phyloP scores from a whole-genome alignment of 2,329 filamentous ascomycete genomes.

The Calonectria fujianensis region DNA sequence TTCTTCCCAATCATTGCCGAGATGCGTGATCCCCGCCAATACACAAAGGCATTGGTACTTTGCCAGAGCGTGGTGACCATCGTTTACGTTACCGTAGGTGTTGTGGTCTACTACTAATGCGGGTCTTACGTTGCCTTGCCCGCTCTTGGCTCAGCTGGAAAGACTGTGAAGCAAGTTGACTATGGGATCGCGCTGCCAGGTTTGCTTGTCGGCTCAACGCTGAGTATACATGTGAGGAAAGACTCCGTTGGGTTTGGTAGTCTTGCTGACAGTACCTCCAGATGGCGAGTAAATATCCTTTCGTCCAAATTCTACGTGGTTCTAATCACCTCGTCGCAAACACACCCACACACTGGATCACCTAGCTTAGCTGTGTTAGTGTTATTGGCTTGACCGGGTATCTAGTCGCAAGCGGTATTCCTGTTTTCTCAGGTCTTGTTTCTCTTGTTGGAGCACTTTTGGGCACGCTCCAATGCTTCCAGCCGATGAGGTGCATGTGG shows the following conservation, averaged over 20 bases:
- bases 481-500: neutral
- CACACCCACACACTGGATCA: neutral
- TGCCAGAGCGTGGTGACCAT: neutral
- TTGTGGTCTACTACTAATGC: neutral
- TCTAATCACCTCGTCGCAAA: neutral
- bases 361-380: neutral
- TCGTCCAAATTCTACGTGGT: neutral
- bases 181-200: neutral
- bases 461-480: neutral
- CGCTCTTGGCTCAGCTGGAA: neutral
- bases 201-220: neutral
- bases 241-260: neutral
- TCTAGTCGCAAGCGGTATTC: neutral
- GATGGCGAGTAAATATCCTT: neutral
- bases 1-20: neutral
- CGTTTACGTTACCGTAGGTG: neutral
- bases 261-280: neutral
- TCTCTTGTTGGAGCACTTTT: neutral
- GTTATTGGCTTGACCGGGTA: neutral
- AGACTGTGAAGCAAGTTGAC: neutral
- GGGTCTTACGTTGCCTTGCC: slow-evolving; percentile 1
- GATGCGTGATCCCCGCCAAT: neutral
- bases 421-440: neutral
- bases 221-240: neutral
- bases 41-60: neutral